Conservation (phyloP, 2,329 filamentous ascomycete species). For the Plenodomus tracheiphilus region DNA sequence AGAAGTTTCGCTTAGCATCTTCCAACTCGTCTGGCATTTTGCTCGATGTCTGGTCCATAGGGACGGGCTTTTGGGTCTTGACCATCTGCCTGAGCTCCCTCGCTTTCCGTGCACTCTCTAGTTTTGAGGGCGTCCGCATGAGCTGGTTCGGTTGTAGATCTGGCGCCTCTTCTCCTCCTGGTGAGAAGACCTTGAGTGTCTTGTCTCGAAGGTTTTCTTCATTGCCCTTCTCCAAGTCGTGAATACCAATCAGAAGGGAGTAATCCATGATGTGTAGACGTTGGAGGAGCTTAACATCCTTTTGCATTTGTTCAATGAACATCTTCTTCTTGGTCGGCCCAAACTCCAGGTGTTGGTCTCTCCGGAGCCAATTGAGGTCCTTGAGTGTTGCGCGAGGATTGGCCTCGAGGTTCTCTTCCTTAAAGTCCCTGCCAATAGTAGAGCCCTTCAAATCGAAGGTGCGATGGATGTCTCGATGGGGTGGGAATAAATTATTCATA, state of each 20-base stretch:
- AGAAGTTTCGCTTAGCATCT: slow-evolving; percentile 68
- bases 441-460: slow-evolving; percentile 98
- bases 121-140: slow-evolving; percentile 86
- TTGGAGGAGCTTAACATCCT: slow-evolving; percentile 85
- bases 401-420: slow-evolving; percentile 80
- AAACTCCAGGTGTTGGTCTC: slow-evolving; percentile 83
- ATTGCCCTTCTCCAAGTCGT: slow-evolving; percentile 87
- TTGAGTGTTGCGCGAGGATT: slow-evolving; percentile 94
- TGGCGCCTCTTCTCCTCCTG: slow-evolving; percentile 66
- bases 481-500: slow-evolving; percentile 99
- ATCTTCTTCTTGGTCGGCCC: slow-evolving; percentile 84
- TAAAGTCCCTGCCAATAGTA: slow-evolving; percentile 88
- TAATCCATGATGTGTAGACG: slow-evolving; percentile 98
- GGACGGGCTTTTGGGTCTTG: slow-evolving; percentile 89
- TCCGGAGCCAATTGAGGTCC: slow-evolving; percentile 92
- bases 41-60: slow-evolving; percentile 78
- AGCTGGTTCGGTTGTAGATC: slow-evolving; percentile 65
- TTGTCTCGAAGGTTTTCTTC: slow-evolving; percentile 91
- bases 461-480: slow-evolving; percentile 94
- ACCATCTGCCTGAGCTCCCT: slow-evolving; percentile 90
- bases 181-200: slow-evolving; percentile 91
- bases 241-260: slow-evolving; percentile 90
- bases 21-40: slow-evolving; percentile 88
- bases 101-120: slow-evolving; percentile 89
- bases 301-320: slow-evolving; percentile 86